Evolutionary conservation across 179 eudicot genomes (phyloP), one percentile per base, ranked within the genome.

Genomic region (Corrigiola litoralis): DNA sequence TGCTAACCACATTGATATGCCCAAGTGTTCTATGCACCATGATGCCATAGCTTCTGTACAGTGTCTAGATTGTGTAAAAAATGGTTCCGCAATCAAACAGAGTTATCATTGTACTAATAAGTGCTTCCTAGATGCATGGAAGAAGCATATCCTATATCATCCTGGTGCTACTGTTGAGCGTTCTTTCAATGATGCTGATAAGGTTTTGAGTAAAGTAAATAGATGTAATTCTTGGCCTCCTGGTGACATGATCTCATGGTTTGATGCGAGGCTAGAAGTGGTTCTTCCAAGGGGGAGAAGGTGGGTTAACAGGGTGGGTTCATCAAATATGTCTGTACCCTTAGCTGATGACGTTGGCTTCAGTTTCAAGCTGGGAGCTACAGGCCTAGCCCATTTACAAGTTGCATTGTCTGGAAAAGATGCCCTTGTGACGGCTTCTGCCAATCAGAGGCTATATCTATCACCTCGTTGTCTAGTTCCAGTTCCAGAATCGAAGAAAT

Each of bases 241-340:
- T 73, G 63, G 6, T 29, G 73, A 68, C n/a, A 53, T 49, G 48
- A 66, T 73, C 40, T 73, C 75, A 47, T 69, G 45, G 68, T 73
- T 60, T 65, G 78, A 73, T 66, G 72, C 65, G 56, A 70, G 67
- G 66, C 33, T 77, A 52, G 59, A 55, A 63, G 65, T 76, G 67
- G 73, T 76, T 47, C 10, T 73, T 31, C 71, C 72, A 17, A 51
- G 54, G 36, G 66, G 68, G 60, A 59, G 41, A 49, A 32, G 47
- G 10, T 68, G 67, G 68, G 37, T 69, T 41, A 46, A 50, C 23
- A 65, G 20, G 23, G 21, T 55, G 38, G 75, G 69, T 13, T 58
- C 59, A 37, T 40, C 40, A 37, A 32, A 68, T 59, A 24, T 52
- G 24, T 58, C 54, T 24, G 66, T 77, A 31, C 71, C 77, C 10